Base-by-base conservation (phyloP, 495 filamentous ascomycete genomes). In the Hypoxylon fuscum region DNA sequence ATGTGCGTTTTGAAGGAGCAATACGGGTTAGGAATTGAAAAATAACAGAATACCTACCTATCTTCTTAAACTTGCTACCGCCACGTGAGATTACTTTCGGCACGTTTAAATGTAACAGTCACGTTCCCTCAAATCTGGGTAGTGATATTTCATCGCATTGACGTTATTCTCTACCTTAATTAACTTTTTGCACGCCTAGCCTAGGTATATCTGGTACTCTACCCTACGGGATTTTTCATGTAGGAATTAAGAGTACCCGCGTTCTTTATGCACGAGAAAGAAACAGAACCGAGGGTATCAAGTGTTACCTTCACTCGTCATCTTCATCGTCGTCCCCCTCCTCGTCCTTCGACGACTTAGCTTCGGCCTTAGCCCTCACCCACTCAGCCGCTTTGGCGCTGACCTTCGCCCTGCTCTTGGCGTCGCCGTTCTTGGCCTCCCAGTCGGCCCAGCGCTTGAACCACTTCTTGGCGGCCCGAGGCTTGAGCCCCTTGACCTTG, bases 361-460 rank as follows among this genome's bases (percentile, higher is more conserved):
- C 68, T 47, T 73, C 73, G 0, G 71, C 74, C 51, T 65, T 72
- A 34, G 63, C 57, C 57, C 66, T 64, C 31, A 81, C 76, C 77
- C 77, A 95, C 63, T 90, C 88, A 58, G 83, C 86, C 12, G 91
- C 92, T 74, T 85, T 88, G 7, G 85, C 88, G 68, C 87, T 87
- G 29, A 92, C 90, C 50, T 81, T 84, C 66, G 91, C 88, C 46
- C 87, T 79, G 63, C 81, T 84, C 82, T 90, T 91, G 53, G 81
- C 75, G 67, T 90, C 86, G 3, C 89, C 90, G 52, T 82, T 79
- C 75, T 85, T 85, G 77, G 86, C 87, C 78, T 96, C 92, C 77
- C 87, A 94, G 60, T 84, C 79, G 55, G 88, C 81, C 92, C 92
- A 96, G 65, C 90, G 83, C 73, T 89, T 88, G 71, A 96, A 96